Base-by-base conservation (phyloP, 768 basidiomycete genomes). In the Clathrus columnatus region DNA sequence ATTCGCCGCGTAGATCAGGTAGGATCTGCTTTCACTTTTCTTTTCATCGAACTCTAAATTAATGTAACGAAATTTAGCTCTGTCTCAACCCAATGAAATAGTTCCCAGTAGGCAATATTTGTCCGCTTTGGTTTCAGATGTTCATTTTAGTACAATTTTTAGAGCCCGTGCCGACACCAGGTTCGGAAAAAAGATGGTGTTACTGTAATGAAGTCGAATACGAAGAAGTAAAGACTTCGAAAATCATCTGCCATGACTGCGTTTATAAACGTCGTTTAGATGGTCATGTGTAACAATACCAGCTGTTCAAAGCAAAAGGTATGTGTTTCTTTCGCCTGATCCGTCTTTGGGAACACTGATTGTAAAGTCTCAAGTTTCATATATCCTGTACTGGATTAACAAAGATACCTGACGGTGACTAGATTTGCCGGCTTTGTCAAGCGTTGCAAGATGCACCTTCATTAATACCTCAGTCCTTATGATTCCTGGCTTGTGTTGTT, bases 361-460 rank as follows among this genome's bases (percentile, higher is more conserved):
- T 2, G 24, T 14, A 23, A n/a, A 42, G 24, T 28, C 28, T 7
- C 5, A 21, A 53, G 51, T 53, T 53, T 44, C 51, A 53, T 29
- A 16, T 53, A 8, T 44, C 32, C n/a, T 53, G 51, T 53, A 53
- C 51, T 16, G 51, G 51, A 6, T 26, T 53, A 16, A 18, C 24
- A 16, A 1, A 44, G 1, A 23, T 53, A 17, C 51, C 51, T 16
- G 42, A 44, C 16, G 41, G 41, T 24, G 51, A 53, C 27, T 53
- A 44, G 51, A 27, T 44, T n/a, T 53, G 51, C 41, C 27, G 46
- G 26, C 5, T 18, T 44, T 53, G 51, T 44, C 7, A 18, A 3
- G 16, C 36, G 3, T n/a, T 11, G 14, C 41, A 42, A 42, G 20
- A 28, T 7, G 7, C 11, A 30, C 29, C 50, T 44, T 51, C 29